Evolutionary conservation across 768 basidiomycete genomes (phyloP), one percentile per base, ranked within the genome.

Genomic region (Rhizopogon sp.): DNA sequence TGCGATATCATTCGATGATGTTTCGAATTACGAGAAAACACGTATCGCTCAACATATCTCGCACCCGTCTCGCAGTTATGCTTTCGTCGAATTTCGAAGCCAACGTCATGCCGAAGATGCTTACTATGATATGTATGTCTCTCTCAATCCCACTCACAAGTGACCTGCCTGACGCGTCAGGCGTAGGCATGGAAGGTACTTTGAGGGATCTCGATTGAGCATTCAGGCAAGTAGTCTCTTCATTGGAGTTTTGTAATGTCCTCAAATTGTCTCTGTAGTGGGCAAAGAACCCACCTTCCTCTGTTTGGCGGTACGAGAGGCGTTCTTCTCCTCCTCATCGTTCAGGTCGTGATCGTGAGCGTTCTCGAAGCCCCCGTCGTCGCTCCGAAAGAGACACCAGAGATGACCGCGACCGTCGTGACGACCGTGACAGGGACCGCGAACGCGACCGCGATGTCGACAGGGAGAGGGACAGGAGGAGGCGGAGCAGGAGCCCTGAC

Each of bases 71-170:
- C 76, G 76, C 76, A 90, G 90, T 75, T 92, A 90, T 70, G 90
- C 89, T 55, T 92, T 92, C 70, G 83, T 92, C 66, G 89, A 92
- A 69, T 92, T 90, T 65, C 84, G 87, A 66, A 82, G 81, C 64
- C 77, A 79, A 46, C 82, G 85, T 41, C 88, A 90, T 64, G 89
- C 89, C 17, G 89, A 90, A 64, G 87, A 89, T 60, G 88, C 89
- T 29, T 90, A 90, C 70, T 83, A 88, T 65, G 87, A 90, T 56
- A 90, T 91, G 89, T 90, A 67, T 57, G 85, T 72, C 39, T 3
- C 11, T 20, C 43, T 46, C 20, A 14, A 2, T 11, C 39, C 16
- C 10, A 5, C 51, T n/a, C n/a, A 5, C 0, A 41, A 28, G 9
- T 55, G 29, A 49, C 22, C 13, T 11, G 39, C 60, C 68, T 50